phyloP scores from a whole-genome alignment of 2,329 filamentous ascomycete genomes.

The Simplicillium aogashimaense region DNA sequence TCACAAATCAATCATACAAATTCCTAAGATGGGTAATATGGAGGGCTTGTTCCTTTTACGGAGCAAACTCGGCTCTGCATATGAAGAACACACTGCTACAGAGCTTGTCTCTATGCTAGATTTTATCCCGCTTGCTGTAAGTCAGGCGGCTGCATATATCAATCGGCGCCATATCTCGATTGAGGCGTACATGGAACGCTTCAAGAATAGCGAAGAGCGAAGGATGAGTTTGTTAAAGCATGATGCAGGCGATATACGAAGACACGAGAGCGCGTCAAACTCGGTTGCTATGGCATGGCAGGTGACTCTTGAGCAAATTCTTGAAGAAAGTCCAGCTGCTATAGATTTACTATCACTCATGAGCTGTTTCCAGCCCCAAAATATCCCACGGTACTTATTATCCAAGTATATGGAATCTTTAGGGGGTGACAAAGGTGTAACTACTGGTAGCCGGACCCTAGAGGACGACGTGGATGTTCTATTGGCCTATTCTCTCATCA shows the following conservation, averaged over 20 bases:
- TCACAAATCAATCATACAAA: constrained; percentile 3
- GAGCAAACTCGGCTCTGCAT: constrained; percentile 6
- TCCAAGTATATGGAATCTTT: no score
- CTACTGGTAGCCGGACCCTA: constrained; percentile 3
- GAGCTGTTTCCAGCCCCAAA: constrained; percentile 2
- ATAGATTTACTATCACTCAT: constrained; percentile 2
- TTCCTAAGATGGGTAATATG: constrained; percentile 7
- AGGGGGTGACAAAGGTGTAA: constrained; percentile 6
- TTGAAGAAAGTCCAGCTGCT: constrained; percentile 7
- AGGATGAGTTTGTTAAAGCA: constrained; percentile 14
- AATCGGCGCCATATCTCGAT: constrained; percentile 13
- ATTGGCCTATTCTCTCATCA: constrained; percentile 11
- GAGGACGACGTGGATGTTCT: constrained; percentile 7
- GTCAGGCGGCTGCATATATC: constrained; percentile 18
- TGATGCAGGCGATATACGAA: constrained; percentile 13
- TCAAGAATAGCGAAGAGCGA: constrained; percentile 16
- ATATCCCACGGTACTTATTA: no score
- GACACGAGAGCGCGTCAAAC: constrained; percentile 14
- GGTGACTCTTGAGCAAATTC: constrained; percentile 21
- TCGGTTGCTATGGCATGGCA: constrained; percentile 18
- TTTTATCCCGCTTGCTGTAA: constrained; percentile 19
- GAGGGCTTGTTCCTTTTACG: constrained; percentile 8
- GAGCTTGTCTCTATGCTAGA: constrained; percentile 13
- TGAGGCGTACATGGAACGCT: constrained; percentile 17
- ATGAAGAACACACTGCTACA: background rate